These are phyloP conservation scores for Metschnikowia gruessii DNA, from an alignment of 805 yeast genomes.

Conservation along the genomic window DNA sequence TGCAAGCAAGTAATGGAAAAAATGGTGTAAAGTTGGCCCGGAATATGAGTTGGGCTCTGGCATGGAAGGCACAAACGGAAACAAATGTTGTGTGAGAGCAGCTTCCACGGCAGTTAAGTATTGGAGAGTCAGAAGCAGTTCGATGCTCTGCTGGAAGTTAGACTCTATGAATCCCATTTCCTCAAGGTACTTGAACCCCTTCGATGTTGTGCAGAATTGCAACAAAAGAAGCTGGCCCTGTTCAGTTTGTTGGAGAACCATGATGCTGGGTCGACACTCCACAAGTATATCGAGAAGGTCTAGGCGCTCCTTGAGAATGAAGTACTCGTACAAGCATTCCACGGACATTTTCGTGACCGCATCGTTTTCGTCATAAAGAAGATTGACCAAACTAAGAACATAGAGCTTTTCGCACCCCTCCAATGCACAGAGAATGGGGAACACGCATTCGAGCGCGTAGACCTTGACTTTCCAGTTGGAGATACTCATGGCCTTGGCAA, in stretches of 20 bases:
- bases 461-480: constrained; percentile 51
- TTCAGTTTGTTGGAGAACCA: constrained; percentile 24
- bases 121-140: constrained; percentile 10
- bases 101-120: constrained; percentile 16
- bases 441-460: constrained; percentile 55
- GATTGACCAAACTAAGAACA: constrained; percentile 55
- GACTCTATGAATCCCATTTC: constrained; percentile 39
- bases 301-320: constrained; percentile 21
- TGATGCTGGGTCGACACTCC: constrained; percentile 52
- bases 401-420: constrained; percentile 46
- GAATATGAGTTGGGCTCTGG: not conserved
- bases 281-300: constrained; percentile 52
- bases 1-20: constrained; percentile 75
- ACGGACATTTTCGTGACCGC: constrained; percentile 24
- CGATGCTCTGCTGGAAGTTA: constrained; percentile 10
- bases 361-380: constrained; percentile 57
- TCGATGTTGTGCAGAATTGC: constrained; percentile 59
- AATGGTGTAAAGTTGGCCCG: constrained; percentile 41
- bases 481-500: constrained; percentile 61
- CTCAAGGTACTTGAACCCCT: constrained; percentile 64
- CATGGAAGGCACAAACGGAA: constrained; percentile 24
- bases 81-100: constrained; percentile 13
- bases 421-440: constrained; percentile 35
- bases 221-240: constrained; percentile 50
- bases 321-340: constrained; percentile 22